Conservation (phyloP, 768 basidiomycete species). For the Panaeolus cyanescens region DNA sequence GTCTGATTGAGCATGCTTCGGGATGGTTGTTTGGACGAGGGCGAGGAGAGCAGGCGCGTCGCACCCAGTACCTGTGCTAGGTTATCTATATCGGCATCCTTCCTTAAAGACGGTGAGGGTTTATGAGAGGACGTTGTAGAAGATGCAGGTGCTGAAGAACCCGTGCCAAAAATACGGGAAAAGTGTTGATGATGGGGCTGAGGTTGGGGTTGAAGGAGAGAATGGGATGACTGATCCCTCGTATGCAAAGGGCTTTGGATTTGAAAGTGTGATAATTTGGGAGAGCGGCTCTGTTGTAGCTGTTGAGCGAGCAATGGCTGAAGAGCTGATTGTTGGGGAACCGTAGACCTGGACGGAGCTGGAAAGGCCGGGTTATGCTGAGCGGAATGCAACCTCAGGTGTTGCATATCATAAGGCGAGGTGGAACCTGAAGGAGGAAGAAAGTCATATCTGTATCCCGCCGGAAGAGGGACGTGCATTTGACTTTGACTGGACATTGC, state of each 20-base stretch:
- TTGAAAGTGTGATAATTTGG: slow-evolving; percentile 5
- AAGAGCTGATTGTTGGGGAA: background rate
- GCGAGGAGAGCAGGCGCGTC: background rate
- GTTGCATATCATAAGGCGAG: slow-evolving; percentile 23
- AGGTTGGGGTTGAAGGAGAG: background rate
- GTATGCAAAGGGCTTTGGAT: slow-evolving; percentile 11
- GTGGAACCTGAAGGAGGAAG: slow-evolving; percentile 39
- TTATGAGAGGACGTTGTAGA: background rate
- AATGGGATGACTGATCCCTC: background rate
- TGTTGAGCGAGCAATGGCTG: background rate
- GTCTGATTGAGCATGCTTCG: background rate
- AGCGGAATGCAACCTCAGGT: background rate
- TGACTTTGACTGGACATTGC: slow-evolving; percentile 13
- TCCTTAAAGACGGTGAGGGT: background rate
- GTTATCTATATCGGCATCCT: background rate
- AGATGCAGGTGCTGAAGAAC: background rate
- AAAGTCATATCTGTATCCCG: slow-evolving; percentile 37
- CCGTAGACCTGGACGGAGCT: background rate
- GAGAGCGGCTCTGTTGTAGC: background rate
- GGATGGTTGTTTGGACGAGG: background rate
- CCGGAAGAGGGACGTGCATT: slow-evolving; percentile 33
- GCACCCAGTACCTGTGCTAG: background rate
- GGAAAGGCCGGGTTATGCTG: slow-evolving; percentile 4
- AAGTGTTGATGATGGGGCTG: background rate
- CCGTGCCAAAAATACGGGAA: background rate